Conservation (phyloP, 2,329 filamentous ascomycete genomes). For the Neopestalotiopsis rosae region DNA sequence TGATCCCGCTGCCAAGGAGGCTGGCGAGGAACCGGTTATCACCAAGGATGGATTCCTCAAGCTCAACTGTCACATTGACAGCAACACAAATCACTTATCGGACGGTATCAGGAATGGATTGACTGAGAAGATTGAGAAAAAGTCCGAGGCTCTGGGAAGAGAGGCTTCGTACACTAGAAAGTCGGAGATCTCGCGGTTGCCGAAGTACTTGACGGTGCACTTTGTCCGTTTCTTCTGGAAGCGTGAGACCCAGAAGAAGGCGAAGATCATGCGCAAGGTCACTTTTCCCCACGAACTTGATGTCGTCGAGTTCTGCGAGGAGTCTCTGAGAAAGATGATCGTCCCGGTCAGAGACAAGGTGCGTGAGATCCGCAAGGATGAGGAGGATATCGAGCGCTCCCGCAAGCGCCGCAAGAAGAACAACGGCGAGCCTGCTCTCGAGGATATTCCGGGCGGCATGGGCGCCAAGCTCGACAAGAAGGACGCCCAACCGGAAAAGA, state of each 20-base stretch:
- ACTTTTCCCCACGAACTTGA: conserved; percentile 95
- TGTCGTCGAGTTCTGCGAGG: conserved; percentile 92
- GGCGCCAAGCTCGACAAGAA: conserved; percentile 58
- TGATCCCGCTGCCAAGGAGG: conserved; percentile 76
- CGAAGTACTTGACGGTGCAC: conserved; percentile 95
- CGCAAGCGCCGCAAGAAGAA: conserved; percentile 87
- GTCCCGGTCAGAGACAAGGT: conserved; percentile 96
- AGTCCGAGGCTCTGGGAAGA: conserved; percentile 75
- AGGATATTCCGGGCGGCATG: conserved; percentile 53
- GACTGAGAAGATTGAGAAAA: conserved; percentile 90
- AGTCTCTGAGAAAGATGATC: conserved; percentile 81
- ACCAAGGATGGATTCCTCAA: conserved; percentile 83
- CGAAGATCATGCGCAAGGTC: conserved; percentile 99
- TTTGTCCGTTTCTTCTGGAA: conserved; percentile 99
- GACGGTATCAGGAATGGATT: conserved; percentile 86
- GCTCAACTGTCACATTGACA: conserved; percentile 93
- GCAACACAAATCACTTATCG: conserved; percentile 83
- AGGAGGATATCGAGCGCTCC: conserved; percentile 88
- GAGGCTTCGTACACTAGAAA: conserved; percentile 88
- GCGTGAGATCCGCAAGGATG: conserved; percentile 91
- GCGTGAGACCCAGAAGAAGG: conserved; percentile 93
- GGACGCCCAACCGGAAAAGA: conserved; percentile 42
- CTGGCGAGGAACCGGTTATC: conserved; percentile 71
- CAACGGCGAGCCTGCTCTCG: conserved; percentile 50
- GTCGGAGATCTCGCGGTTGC: conserved; percentile 86